A percentile compares a stretch with the other conserved stretches of the same genome.
These are phyloP conservation scores for Phytopythium mirpurense DNA, from an alignment of 352 stramenopile genomes.

Conservation along the genomic window DNA sequence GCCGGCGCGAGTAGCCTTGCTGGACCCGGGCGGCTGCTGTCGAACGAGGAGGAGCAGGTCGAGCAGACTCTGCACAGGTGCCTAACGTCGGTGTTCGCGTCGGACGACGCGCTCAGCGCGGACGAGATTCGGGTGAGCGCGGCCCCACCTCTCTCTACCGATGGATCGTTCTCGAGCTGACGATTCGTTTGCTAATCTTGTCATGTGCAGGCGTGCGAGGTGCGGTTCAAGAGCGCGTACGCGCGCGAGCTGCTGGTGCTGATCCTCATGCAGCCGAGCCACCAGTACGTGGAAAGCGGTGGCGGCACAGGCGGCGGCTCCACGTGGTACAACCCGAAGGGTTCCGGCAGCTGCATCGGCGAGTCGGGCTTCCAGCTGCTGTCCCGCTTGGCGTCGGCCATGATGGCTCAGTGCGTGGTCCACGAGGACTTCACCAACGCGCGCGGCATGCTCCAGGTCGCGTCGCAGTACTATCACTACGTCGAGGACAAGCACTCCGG, in stretches of 20 bases:
- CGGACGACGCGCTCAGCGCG: constrained; percentile 50
- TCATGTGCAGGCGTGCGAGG: constrained; percentile 43
- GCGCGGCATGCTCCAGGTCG: constrained; percentile 73
- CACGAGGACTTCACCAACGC: constrained; percentile 83
- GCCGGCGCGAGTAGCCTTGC: constrained; percentile 9
- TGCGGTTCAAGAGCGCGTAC: constrained; percentile 61
- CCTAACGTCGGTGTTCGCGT: constrained; percentile 78
- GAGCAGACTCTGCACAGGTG: constrained; percentile 82
- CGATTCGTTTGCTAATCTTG: not conserved
- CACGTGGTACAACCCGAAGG: constrained; percentile 77
- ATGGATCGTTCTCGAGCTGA: constrained; percentile 2
- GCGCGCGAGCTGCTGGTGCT: constrained; percentile 77
- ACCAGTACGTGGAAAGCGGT: constrained; percentile 56
- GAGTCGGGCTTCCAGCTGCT: constrained; percentile 63
- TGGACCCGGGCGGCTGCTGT: constrained; percentile 30
- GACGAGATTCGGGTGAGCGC: constrained; percentile 48
- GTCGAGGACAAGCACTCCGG: constrained; percentile 71
- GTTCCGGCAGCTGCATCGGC: constrained; percentile 76
- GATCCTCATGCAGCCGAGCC: constrained; percentile 82
- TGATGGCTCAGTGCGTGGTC: constrained; percentile 72
- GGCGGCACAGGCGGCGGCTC: constrained; percentile 22
- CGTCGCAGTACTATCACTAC: constrained; percentile 75
- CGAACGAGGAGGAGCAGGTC: constrained; percentile 67
- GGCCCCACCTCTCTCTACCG: not conserved
- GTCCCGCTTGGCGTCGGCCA: constrained; percentile 34